phyloP scores from a whole-genome alignment of 163 green algal genomes.

The Coccomyxa subellipsoidea region DNA sequence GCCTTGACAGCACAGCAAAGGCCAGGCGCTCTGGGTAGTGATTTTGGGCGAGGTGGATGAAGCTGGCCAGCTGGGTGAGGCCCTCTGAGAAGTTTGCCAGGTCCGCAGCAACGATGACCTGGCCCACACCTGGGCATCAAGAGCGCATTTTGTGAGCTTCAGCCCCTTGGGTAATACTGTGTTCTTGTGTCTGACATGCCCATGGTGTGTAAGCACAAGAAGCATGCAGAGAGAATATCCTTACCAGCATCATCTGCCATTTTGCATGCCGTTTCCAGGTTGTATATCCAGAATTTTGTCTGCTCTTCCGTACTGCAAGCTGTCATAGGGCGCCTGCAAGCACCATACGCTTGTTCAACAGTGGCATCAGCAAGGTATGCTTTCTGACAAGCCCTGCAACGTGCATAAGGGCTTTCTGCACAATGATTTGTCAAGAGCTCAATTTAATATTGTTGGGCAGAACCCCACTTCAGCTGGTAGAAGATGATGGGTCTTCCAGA shows the following conservation, averaged over 20 bases:
- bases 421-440: too few species aligned
- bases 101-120: background rate
- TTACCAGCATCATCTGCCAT: constrained; percentile 1
- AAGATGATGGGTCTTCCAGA: background rate
- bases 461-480: background rate
- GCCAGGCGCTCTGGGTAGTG: constrained; percentile 3
- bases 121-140: background rate
- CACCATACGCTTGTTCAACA: background rate
- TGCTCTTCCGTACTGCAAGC: background rate
- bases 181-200: too few species aligned
- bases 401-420: background rate
- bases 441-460: too few species aligned
- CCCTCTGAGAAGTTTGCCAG: background rate
- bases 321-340: background rate
- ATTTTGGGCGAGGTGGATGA: background rate
- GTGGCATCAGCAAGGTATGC: too few species aligned
- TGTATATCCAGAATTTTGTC: background rate
- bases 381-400: background rate
- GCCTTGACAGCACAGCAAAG: background rate
- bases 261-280: background rate
- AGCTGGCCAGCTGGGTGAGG: background rate
- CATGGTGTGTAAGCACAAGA: too few species aligned
- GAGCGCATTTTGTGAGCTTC: too few species aligned
- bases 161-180: too few species aligned
- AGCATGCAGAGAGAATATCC: too few species aligned